Evolutionary conservation across 768 basidiomycete genomes (phyloP).

Genomic region (Tulasnella sp.): DNA sequence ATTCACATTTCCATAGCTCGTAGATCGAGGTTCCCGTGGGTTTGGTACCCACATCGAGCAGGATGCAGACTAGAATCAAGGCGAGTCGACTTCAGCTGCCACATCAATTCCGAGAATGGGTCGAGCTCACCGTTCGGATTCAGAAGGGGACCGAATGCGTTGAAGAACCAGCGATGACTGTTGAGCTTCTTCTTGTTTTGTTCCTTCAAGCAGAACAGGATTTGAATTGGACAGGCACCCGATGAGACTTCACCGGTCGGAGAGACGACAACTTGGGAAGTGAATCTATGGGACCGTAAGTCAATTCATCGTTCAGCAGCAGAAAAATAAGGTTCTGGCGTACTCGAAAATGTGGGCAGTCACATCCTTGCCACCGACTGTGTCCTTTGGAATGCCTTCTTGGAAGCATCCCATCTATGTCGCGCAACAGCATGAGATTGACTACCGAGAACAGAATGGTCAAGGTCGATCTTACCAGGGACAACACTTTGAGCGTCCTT

Average conservation of each 20-base stretch:
- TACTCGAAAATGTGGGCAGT: conserved; percentile 93
- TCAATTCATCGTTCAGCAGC: conserved; percentile 28
- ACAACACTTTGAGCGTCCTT: conserved; percentile 84
- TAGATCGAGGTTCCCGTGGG: conserved; percentile 93
- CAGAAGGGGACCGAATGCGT: conserved; percentile 85
- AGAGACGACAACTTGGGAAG: conserved; percentile 71
- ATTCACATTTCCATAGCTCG: conserved; percentile 87
- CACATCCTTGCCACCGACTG: conserved; percentile 82
- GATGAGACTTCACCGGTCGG: conserved; percentile 74
- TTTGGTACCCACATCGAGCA: conserved; percentile 94
- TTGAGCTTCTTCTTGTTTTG: conserved; percentile 98
- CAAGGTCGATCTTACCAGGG: conserved; percentile 50
- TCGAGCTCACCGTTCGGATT: conserved; percentile 64
- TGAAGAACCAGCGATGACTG: conserved; percentile 97
- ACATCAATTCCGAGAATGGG: neutral
- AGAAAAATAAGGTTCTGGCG: conserved; percentile 34
- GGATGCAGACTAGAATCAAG: conserved; percentile 62
- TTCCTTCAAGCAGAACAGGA: conserved; percentile 89
- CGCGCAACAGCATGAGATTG: conserved; percentile 6
- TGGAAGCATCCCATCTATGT: conserved; percentile 78
- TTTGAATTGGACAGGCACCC: conserved; percentile 75
- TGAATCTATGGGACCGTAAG: conserved; percentile 50
- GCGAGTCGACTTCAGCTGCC: conserved; percentile 4
- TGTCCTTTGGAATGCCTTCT: conserved; percentile 86
- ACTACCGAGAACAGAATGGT: conserved; percentile 24